phyloP scores from a whole-genome alignment of 2,329 filamentous ascomycete species.

The Diaporthe batatas region DNA sequence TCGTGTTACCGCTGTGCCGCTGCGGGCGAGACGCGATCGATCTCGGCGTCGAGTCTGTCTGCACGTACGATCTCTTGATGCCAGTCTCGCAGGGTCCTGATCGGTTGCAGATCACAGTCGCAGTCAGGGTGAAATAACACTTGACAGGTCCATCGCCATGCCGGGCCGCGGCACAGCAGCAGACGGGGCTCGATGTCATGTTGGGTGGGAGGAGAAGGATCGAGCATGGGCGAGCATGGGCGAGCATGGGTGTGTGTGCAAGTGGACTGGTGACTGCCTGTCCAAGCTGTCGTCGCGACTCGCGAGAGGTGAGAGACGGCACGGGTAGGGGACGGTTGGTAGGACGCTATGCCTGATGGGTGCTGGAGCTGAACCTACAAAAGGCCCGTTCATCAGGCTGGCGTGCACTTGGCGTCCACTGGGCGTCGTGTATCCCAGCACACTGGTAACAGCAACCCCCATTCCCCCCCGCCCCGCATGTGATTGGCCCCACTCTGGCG shows the following conservation, averaged over 20 bases:
- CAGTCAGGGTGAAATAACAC: neutral
- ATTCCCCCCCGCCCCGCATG: neutral
- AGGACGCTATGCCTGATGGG: slow-evolving; percentile 7
- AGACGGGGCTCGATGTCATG: slow-evolving; percentile 16
- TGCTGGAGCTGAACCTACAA: slow-evolving; percentile 24
- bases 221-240: no score
- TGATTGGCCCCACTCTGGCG: slow-evolving; percentile 18
- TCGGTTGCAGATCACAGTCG: neutral
- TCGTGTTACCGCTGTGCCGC: slow-evolving; percentile 22
- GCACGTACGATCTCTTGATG: neutral
- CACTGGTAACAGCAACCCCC: neutral
- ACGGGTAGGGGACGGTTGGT: neutral
- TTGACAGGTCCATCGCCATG: neutral
- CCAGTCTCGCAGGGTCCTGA: slow-evolving; percentile 5
- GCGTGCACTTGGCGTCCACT: slow-evolving; percentile 16
- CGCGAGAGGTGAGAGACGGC: neutral
- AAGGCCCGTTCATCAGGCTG: slow-evolving; percentile 12
- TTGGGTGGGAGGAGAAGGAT: neutral
- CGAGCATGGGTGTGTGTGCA: slow-evolving; percentile 1
- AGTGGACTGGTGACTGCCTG: no score
- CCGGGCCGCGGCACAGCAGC: slow-evolving; percentile 26
- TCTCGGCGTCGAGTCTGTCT: neutral
- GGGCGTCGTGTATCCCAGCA: slow-evolving; percentile 13
- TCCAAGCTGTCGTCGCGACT: no score
- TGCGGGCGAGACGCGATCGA: neutral